These are phyloP conservation scores for Teratosphaeria pseudoeucalypti DNA, from an alignment of 2,329 filamentous ascomycete genomes.

Conservation along the genomic window DNA sequence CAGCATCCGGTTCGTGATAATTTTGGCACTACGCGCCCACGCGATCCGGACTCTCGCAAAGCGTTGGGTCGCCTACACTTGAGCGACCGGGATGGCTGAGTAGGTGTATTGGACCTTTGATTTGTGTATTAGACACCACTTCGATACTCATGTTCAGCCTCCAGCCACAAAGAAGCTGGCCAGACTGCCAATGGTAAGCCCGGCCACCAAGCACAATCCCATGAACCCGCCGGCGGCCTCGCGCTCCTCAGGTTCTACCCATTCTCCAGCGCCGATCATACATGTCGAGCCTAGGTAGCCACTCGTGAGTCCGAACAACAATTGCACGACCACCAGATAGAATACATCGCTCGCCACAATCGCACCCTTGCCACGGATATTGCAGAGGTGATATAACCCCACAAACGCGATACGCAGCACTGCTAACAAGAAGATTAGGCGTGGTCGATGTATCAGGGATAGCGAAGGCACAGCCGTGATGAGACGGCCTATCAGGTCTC, in stretches of 20 bases:
- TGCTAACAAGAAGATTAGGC: constrained; percentile 56
- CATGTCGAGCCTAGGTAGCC: constrained; percentile 77
- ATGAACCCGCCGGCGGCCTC: constrained; percentile 91
- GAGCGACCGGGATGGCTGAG: neutral
- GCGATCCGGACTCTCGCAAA: constrained; percentile 22
- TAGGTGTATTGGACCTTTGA: neutral
- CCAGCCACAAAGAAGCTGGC: constrained; percentile 66
- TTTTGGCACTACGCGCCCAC: constrained; percentile 26
- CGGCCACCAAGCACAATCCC: constrained; percentile 78
- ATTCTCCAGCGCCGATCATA: constrained; percentile 83
- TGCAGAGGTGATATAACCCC: constrained; percentile 83
- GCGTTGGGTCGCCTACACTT: constrained; percentile 6
- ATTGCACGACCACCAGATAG: constrained; percentile 74
- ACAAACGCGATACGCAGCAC: constrained; percentile 60
- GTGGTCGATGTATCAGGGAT: constrained; percentile 51
- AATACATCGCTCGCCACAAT: constrained; percentile 71
- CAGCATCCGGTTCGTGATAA: constrained; percentile 29
- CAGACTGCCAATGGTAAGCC: constrained; percentile 75
- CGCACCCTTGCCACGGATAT: constrained; percentile 67
- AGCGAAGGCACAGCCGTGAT: constrained; percentile 49
- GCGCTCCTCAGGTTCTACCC: constrained; percentile 70
- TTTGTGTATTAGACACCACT: neutral
- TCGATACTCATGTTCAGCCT: constrained; percentile 10
- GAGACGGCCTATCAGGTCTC: constrained; percentile 71
- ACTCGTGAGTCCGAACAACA: constrained; percentile 74